Percentiles rank a stretch among this genome's conserved stretches.
Conservation (phyloP, 192 early-diverging fungal species). For the Lunasporangiospora selenospora region DNA sequence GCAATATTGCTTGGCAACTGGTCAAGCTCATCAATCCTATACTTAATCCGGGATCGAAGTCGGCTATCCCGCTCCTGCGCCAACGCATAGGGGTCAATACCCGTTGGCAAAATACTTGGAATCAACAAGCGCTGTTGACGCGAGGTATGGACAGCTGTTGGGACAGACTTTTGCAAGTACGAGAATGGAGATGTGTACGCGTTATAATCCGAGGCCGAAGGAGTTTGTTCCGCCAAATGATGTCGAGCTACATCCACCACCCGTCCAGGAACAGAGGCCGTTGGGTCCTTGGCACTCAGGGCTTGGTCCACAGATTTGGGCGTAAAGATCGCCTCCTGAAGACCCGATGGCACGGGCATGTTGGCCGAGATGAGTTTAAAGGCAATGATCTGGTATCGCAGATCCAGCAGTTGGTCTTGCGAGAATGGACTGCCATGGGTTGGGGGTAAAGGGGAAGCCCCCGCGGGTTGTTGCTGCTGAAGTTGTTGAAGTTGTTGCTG, state of each 20-base stretch:
- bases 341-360: slow-evolving; percentile 74
- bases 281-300: slow-evolving; percentile 53
- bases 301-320: slow-evolving; percentile 48
- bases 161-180: slow-evolving; percentile 63
- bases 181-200: slow-evolving; percentile 63
- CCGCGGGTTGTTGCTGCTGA: slow-evolving; percentile 40
- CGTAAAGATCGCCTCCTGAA: slow-evolving; percentile 76
- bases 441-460: slow-evolving; percentile 9
- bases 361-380: slow-evolving; percentile 84
- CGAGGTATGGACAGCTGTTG: slow-evolving; percentile 54
- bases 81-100: slow-evolving; percentile 81
- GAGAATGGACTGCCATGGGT: slow-evolving; percentile 54
- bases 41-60: slow-evolving; percentile 69
- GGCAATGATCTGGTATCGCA: slow-evolving; percentile 86
- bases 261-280: slow-evolving; percentile 53
- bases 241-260: slow-evolving; percentile 63
- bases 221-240: slow-evolving; percentile 39
- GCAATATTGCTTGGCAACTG: slow-evolving; percentile 69
- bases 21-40: slow-evolving; percentile 84
- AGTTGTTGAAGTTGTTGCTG: slow-evolving; percentile 50
- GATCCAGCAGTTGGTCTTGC: slow-evolving; percentile 65
- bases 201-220: slow-evolving; percentile 53
- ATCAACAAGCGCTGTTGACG: slow-evolving; percentile 76
- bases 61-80: slow-evolving; percentile 80
- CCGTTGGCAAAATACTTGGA: slow-evolving; percentile 75